Percentiles rank a stretch among this genome's conserved stretches.
phyloP scores from a whole-genome alignment of 2,329 filamentous ascomycete genomes.

The Arthrobotrys entomopaga region DNA sequence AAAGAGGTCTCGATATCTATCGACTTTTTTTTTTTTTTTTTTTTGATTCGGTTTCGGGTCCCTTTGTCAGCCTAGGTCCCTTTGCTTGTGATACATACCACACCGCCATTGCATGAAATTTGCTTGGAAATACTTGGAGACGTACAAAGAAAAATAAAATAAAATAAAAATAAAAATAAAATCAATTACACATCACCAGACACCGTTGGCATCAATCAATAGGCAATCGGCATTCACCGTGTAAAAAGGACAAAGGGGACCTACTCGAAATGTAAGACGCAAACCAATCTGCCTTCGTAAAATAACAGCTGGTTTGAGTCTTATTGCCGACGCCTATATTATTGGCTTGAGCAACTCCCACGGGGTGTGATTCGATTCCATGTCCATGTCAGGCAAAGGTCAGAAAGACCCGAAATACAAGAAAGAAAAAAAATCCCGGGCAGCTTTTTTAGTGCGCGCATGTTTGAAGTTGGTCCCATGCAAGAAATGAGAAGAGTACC shows the following conservation, averaged over 20 bases:
- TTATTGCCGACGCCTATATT: slow-evolving; percentile 22
- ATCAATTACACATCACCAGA: slow-evolving; percentile 10
- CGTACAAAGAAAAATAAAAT: no score
- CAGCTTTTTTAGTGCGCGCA: slow-evolving; percentile 45
- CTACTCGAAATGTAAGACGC: slow-evolving; percentile 22
- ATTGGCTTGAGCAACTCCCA: slow-evolving; percentile 28
- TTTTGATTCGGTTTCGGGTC: slow-evolving; percentile 22
- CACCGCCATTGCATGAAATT: slow-evolving; percentile 2
- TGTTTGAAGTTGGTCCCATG: slow-evolving; percentile 53
- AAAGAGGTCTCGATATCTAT: slow-evolving; percentile 2
- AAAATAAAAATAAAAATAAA: no score
- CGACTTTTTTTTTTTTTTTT: no score
- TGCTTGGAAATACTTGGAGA: no score
- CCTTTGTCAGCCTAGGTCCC: slow-evolving; percentile 21
- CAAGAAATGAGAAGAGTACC: slow-evolving; percentile 52
- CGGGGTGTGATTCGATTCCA: slow-evolving; percentile 35
- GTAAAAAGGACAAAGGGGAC: no score
- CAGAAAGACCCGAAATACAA: slow-evolving; percentile 21
- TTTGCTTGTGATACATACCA: slow-evolving; percentile 16
- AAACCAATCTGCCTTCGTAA: slow-evolving; percentile 8
- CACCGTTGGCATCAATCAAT: slow-evolving; percentile 13
- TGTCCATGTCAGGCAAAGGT: slow-evolving; percentile 36
- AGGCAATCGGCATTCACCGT: slow-evolving; percentile 21
- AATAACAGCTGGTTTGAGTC: slow-evolving; percentile 14
- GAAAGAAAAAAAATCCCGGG: slow-evolving; percentile 43